A percentile compares a stretch with the other conserved stretches of the same genome.
Evolutionary conservation across 1,139 yeast species (phyloP).

Genomic region (Pneumocystis oryctolagi): DNA sequence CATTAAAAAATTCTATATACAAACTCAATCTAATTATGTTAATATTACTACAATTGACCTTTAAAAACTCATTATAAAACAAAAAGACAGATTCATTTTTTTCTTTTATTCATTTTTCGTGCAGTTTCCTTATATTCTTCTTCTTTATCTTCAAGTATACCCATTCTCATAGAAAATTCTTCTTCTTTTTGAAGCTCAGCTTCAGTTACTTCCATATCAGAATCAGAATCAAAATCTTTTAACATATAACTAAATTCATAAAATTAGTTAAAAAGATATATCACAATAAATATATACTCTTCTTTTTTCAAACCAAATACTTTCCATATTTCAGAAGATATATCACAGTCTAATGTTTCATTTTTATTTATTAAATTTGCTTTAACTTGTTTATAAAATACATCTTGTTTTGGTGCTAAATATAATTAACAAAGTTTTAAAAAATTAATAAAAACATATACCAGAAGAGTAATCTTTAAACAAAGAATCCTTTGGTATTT

Average conservation of each 20-base stretch:
- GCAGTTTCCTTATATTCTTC: not conserved
- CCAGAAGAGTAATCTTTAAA: not conserved
- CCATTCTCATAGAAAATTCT: not conserved
- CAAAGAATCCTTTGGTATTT: not conserved
- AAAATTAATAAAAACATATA: not conserved
- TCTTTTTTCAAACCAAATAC: not conserved
- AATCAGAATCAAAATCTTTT: not conserved
- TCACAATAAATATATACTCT: not conserved
- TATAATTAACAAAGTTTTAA: not conserved
- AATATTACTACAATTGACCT: not conserved
- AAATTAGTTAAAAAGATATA: not conserved
- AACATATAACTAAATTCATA: not conserved
- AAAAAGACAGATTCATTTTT: not conserved
- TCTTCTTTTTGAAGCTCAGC: not conserved
- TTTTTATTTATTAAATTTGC: not conserved
- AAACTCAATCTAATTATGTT: not conserved
- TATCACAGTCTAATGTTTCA: not conserved
- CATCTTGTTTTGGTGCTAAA: not conserved
- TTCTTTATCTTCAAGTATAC: not conserved
- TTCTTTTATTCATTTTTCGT: not conserved
- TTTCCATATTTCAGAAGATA: constrained; percentile 2
- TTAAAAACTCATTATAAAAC: not conserved
- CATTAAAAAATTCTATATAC: not conserved
- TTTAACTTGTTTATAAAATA: not conserved
- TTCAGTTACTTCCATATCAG: constrained; percentile 1